phyloP scores from a whole-genome alignment of 1,284 basidiomycete species.

The Malassezia japonica region DNA sequence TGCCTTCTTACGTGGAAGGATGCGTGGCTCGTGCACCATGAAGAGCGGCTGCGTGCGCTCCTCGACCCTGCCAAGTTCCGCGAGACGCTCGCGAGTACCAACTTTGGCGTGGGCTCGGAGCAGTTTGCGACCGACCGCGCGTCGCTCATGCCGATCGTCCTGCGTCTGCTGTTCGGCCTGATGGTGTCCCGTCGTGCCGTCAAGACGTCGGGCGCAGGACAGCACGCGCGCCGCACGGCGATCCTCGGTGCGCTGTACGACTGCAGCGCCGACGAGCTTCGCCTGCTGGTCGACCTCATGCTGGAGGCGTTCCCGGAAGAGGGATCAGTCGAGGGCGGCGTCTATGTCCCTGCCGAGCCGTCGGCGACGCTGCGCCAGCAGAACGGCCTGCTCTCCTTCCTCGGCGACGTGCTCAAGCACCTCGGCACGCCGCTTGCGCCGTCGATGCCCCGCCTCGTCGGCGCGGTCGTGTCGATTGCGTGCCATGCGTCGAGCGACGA shows the following conservation, averaged over 20 bases:
- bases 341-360: conserved; percentile 26
- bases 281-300: conserved; percentile 78
- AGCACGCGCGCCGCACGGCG: conserved; percentile 57
- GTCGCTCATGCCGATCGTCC: conserved; percentile 64
- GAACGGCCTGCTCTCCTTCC: conserved; percentile 49
- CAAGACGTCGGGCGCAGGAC: conserved; percentile 56
- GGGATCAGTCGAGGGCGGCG: conserved; percentile 5
- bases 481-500: conserved; percentile 27
- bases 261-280: conserved; percentile 66
- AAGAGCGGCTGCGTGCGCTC: conserved; percentile 61
- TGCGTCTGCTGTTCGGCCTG: conserved; percentile 75
- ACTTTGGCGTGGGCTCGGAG: conserved; percentile 44
- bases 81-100: conserved; percentile 68
- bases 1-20: conserved; percentile 79
- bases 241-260: conserved; percentile 65
- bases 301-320: conserved; percentile 60
- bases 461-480: conserved; percentile 31
- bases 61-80: conserved; percentile 80
- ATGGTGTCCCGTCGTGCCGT: conserved; percentile 75
- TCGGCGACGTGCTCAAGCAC: conserved; percentile 42
- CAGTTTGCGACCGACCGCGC: conserved; percentile 57
- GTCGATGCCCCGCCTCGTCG: conserved; percentile 31
- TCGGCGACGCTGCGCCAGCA: conserved; percentile 27
- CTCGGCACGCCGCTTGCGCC: conserved; percentile 27
- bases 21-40: conserved; percentile 59